Conservation (phyloP, 495 filamentous ascomycete species). For the Neurospora tetraspora region DNA sequence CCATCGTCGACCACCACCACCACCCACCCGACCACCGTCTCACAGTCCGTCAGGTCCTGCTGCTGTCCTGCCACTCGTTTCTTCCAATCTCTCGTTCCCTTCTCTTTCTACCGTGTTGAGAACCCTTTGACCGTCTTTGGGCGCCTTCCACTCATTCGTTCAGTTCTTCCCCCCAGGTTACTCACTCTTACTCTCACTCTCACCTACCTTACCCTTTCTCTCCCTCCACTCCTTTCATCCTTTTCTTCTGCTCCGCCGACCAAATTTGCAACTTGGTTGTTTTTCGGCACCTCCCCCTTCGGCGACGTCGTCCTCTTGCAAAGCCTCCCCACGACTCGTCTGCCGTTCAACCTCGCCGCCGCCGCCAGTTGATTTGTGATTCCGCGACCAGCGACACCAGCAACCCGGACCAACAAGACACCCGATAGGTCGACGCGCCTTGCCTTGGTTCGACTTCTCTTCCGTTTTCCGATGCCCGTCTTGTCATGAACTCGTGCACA, state of each 20-base stretch:
- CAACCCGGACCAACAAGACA: slow-evolving; percentile 5
- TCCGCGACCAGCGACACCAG: not conserved
- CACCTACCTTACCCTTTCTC: slow-evolving; percentile 10
- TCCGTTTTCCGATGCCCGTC: slow-evolving; percentile 19
- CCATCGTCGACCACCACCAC: not conserved
- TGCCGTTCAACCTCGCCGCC: slow-evolving; percentile 6
- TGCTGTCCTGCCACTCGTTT: not conserved
- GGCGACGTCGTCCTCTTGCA: slow-evolving; percentile 23
- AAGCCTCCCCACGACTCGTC: slow-evolving; percentile 21
- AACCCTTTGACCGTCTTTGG: slow-evolving; percentile 7
- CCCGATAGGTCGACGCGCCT: slow-evolving; percentile 12
- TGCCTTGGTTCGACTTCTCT: not conserved
- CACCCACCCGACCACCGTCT: not conserved
- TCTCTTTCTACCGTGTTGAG: slow-evolving; percentile 8
- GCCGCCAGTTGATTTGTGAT: slow-evolving; percentile 5
- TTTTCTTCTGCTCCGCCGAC: slow-evolving; percentile 10
- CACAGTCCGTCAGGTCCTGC: not conserved
- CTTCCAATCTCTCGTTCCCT: slow-evolving; percentile 12
- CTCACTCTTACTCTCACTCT: slow-evolving; percentile 12
- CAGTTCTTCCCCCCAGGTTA: not conserved
- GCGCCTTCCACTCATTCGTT: slow-evolving; percentile 1
- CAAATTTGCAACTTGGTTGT: not conserved
- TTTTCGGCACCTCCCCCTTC: slow-evolving; percentile 3
- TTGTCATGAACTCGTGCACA: slow-evolving; percentile 24
- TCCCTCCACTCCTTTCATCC: slow-evolving; percentile 7